These are phyloP conservation scores for Boletus rex-veris DNA, from an alignment of 768 basidiomycete species.

Conservation along the genomic window DNA sequence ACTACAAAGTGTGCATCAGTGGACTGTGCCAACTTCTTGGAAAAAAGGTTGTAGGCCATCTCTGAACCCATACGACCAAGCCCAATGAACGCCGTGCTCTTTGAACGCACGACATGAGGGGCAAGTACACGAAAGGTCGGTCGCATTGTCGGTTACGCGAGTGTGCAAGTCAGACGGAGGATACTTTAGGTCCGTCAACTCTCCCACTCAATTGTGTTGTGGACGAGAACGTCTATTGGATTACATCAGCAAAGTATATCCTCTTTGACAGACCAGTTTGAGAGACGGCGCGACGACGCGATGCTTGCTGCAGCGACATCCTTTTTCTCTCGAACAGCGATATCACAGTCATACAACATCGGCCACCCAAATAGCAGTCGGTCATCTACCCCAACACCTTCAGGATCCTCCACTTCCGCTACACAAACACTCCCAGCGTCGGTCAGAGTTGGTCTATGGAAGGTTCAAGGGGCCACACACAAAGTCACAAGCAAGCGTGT, in stretches of 20 bases:
- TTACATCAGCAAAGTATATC: conserved; percentile 11
- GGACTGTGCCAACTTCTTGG: conserved; percentile 57
- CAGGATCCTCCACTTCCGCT: conserved; percentile 27
- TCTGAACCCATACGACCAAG: conserved; percentile 86
- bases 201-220: too few relatives aligned
- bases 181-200: not conserved
- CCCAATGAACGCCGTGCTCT: conserved; percentile 75
- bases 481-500: conserved; percentile 89
- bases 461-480: conserved; percentile 79
- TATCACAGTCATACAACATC: conserved; percentile 77
- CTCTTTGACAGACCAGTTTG: not conserved
- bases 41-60: conserved; percentile 84
- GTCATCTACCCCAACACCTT: conserved; percentile 36
- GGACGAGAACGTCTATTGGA: not conserved
- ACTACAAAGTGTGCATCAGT: conserved; percentile 64
- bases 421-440: conserved; percentile 42
- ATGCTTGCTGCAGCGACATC: conserved; percentile 84
- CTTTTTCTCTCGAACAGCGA: conserved; percentile 76
- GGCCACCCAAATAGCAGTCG: conserved; percentile 39
- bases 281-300: not conserved
- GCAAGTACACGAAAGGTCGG: conserved; percentile 42
- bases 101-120: conserved; percentile 37
- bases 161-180: not conserved
- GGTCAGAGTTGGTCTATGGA: conserved; percentile 81
- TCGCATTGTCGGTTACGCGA: conserved; percentile 40